A percentile compares a stretch with the other conserved stretches of the same genome.
Conservation (phyloP, 2,329 filamentous ascomycete species). For the Tolypocladium ophioglossoides region DNA sequence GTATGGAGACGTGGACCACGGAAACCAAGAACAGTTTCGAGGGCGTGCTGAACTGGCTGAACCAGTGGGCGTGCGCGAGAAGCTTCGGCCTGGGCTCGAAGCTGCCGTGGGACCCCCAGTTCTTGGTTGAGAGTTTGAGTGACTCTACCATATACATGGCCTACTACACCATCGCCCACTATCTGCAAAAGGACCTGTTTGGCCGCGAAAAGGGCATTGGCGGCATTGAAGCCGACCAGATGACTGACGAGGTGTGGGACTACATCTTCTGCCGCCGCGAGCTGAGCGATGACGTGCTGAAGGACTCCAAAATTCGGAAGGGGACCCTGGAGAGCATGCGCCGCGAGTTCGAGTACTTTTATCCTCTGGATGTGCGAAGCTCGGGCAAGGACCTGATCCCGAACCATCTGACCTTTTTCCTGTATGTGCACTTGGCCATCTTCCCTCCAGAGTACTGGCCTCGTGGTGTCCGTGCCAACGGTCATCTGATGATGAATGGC, state of each 20-base stretch:
- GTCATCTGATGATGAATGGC: conserved; percentile 87
- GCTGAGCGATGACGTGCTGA: conserved; percentile 51
- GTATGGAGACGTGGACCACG: conserved; percentile 68
- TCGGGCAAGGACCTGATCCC: conserved; percentile 90
- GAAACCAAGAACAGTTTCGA: conserved; percentile 75
- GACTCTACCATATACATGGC: conserved; percentile 92
- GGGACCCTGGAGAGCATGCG: conserved; percentile 70
- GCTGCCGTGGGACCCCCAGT: conserved; percentile 84
- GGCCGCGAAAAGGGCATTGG: conserved; percentile 60
- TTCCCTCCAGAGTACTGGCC: conserved; percentile 89
- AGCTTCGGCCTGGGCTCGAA: conserved; percentile 89
- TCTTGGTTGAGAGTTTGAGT: conserved; percentile 84
- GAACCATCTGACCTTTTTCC: conserved; percentile 91
- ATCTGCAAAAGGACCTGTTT: conserved; percentile 76
- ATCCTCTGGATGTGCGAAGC: conserved; percentile 78
- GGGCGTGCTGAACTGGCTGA: conserved; percentile 82
- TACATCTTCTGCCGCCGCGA: conserved; percentile 79
- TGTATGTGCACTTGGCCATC: conserved; percentile 86
- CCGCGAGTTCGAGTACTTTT: conserved; percentile 93
- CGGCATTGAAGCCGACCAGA: conserved; percentile 69
- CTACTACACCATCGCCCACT: conserved; percentile 59
- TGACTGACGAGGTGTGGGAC: conserved; percentile 94
- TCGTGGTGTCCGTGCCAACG: conserved; percentile 73
- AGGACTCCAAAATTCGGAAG: conserved; percentile 60
- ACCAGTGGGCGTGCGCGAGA: conserved; percentile 89